Conservation (phyloP, 257 asterid species). For the Schizonepeta tenuifolia region DNA sequence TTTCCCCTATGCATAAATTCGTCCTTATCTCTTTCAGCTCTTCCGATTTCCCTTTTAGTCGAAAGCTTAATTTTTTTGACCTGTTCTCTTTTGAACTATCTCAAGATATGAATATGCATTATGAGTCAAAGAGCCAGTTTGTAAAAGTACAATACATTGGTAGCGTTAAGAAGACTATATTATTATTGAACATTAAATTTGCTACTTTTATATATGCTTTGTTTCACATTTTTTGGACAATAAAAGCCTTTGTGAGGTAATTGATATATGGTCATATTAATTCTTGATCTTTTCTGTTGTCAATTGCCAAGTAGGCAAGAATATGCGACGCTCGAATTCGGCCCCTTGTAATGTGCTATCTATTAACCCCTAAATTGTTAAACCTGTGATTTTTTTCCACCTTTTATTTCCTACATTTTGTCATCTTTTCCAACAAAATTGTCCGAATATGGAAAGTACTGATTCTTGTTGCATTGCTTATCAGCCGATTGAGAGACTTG, state of each 20-base stretch:
- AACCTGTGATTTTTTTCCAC: not conserved
- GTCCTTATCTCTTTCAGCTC: not conserved
- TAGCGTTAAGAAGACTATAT: not conserved
- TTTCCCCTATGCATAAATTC: not conserved
- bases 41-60: not conserved
- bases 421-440: not conserved
- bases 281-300: not conserved
- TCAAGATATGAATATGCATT: not conserved
- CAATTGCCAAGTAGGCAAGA: not conserved
- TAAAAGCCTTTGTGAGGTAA: not conserved
- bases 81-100: slow-evolving; percentile 3
- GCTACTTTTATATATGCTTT: not conserved
- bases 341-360: not conserved
- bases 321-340: not conserved
- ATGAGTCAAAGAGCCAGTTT: not conserved
- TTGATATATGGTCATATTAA: not conserved
- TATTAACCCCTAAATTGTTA: not conserved
- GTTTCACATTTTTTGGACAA: not conserved
- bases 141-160: not conserved
- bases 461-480: slow-evolving; percentile 31
- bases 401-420: not conserved
- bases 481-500: slow-evolving; percentile 89
- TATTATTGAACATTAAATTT: not conserved
- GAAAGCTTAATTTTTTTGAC: not conserved
- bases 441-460: slow-evolving; percentile 8